phyloP scores from a whole-genome alignment of 176 grass and related monocot genomes.

The Oryza glumipatula region DNA sequence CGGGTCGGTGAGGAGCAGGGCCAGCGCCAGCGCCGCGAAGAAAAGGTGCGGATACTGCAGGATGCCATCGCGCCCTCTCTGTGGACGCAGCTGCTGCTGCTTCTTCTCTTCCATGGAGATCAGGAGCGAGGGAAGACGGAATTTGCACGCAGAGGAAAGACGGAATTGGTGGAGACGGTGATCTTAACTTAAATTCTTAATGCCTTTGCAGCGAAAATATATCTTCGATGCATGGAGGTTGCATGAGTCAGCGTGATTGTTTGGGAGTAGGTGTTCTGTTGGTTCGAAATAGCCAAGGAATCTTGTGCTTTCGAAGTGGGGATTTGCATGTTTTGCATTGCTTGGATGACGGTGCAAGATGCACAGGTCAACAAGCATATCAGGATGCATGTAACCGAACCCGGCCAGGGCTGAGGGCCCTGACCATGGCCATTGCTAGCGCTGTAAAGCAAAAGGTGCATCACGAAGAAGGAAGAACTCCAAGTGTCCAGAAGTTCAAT shows the following conservation, averaged over 20 bases:
- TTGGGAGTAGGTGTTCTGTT: slow-evolving; percentile 69
- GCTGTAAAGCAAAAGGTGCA: background rate
- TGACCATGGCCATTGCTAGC: background rate
- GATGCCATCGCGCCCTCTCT: slow-evolving; percentile 49
- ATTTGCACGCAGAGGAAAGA: slow-evolving; percentile 27
- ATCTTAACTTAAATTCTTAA: slow-evolving; percentile 55
- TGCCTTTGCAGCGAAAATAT: slow-evolving; percentile 45
- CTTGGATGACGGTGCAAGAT: slow-evolving; percentile 23
- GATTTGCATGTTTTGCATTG: slow-evolving; percentile 36
- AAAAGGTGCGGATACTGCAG: slow-evolving; percentile 64
- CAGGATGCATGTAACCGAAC: background rate
- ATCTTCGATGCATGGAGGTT: slow-evolving; percentile 43
- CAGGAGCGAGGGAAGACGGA: background rate
- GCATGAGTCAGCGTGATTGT: slow-evolving; percentile 57
- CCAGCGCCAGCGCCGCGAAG: slow-evolving; percentile 60
- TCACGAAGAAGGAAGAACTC: background rate
- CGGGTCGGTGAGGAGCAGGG: slow-evolving; percentile 69
- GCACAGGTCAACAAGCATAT: slow-evolving; percentile 40
- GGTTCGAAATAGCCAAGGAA: slow-evolving; percentile 53
- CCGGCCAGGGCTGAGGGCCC: background rate
- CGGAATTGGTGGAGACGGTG: background rate
- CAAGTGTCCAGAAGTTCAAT: too few species aligned
- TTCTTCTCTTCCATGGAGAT: slow-evolving; percentile 58
- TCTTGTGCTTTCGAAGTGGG: background rate
- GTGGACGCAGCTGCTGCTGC: background rate